These are phyloP conservation scores for Metarhizium sp. DNA, from an alignment of 2,329 filamentous ascomycete species.

Conservation along the genomic window DNA sequence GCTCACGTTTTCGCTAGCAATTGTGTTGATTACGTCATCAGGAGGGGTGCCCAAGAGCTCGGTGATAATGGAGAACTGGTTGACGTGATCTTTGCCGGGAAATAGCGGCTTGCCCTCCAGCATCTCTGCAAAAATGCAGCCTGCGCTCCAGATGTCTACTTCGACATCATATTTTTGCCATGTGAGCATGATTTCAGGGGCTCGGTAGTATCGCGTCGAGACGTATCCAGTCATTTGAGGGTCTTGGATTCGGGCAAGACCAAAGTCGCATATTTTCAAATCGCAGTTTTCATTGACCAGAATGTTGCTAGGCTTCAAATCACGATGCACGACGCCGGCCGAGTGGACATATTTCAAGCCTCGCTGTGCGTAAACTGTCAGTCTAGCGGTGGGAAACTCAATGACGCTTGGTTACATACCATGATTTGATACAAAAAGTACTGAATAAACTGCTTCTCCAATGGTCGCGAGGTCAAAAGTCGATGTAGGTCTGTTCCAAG, in stretches of 20 bases:
- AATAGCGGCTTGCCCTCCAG: conserved; percentile 96
- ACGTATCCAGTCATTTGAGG: conserved; percentile 99
- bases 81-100: conserved; percentile 97
- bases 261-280: conserved; percentile 98
- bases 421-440: conserved; percentile 99
- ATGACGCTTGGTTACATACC: conserved; percentile 43
- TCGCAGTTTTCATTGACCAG: conserved; percentile 99
- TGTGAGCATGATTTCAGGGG: conserved; percentile 98
- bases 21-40: conserved; percentile 97
- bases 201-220: conserved; percentile 96
- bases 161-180: conserved; percentile 99
- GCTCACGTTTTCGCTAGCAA: conserved; percentile 91
- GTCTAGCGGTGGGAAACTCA: conserved; percentile 3
- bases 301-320: conserved; percentile 98
- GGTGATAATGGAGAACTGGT: conserved; percentile 99
- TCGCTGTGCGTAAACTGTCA: conserved; percentile 46
- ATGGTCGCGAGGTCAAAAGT: conserved; percentile 83
- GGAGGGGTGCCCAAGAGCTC: conserved; percentile 93
- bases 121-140: conserved; percentile 99
- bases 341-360: conserved; percentile 99
- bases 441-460: conserved; percentile 99
- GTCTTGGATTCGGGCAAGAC: conserved; percentile 92
- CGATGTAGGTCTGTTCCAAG: conserved; percentile 94
- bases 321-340: conserved; percentile 92
- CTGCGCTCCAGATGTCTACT: conserved; percentile 98